These are phyloP conservation scores for Paecilomyces fulvus DNA, from an alignment of 2,329 filamentous ascomycete species.

Conservation along the genomic window DNA sequence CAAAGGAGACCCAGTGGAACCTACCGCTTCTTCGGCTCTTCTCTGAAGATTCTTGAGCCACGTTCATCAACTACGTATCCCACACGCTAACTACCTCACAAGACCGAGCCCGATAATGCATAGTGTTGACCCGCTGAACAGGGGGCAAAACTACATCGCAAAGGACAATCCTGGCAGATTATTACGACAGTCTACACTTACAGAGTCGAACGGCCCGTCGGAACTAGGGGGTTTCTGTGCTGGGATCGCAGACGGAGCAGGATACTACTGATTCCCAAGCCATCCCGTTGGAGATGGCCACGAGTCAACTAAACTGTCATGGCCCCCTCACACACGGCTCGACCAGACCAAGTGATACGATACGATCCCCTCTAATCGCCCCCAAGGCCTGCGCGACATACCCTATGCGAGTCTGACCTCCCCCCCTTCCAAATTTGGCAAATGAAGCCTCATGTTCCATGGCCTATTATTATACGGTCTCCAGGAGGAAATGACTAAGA, in stretches of 20 bases:
- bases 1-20: neutral
- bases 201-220: neutral
- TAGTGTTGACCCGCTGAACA: neutral
- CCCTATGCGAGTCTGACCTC: neutral
- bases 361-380: neutral
- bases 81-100: neutral
- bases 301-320: neutral
- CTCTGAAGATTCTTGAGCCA: neutral
- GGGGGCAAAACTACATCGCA: neutral
- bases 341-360: neutral
- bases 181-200: neutral
- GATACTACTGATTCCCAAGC: neutral
- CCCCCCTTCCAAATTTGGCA: neutral
- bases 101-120: neutral
- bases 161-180: neutral
- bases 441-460: neutral
- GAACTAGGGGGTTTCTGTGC: neutral
- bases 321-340: neutral
- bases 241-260: neutral
- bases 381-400: neutral
- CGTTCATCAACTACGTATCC: neutral
- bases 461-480: neutral
- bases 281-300: neutral
- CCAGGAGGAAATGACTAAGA: neutral
- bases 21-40: neutral